These are phyloP conservation scores for Rhodomyrtus psidioides DNA, from an alignment of 441 rosid genomes.

Conservation along the genomic window DNA sequence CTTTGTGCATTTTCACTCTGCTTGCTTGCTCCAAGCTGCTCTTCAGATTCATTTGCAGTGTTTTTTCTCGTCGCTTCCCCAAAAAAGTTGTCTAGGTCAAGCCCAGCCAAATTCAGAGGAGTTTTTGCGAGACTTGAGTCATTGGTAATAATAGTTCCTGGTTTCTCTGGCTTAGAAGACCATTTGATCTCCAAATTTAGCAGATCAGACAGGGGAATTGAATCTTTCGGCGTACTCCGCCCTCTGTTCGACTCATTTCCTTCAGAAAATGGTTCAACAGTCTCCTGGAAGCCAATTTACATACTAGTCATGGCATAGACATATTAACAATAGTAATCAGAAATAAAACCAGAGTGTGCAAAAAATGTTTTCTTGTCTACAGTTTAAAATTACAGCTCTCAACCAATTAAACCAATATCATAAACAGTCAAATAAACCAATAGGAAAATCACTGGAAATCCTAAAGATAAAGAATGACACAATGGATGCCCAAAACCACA, in stretches of 20 bases:
- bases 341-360: neutral
- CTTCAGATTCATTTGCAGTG: slow-evolving; percentile 16
- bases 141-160: slow-evolving; percentile 13
- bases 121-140: slow-evolving; percentile 13
- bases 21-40: slow-evolving; percentile 10
- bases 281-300: slow-evolving; percentile 45
- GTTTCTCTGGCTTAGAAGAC: slow-evolving; percentile 33
- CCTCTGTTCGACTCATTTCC: slow-evolving; percentile 30
- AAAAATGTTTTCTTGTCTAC: neutral
- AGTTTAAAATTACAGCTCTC: neutral
- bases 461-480: neutral
- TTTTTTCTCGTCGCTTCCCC: slow-evolving; percentile 26
- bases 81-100: slow-evolving; percentile 36
- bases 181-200: slow-evolving; percentile 70
- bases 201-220: slow-evolving; percentile 42
- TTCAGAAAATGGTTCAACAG: slow-evolving; percentile 34
- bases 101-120: slow-evolving; percentile 36
- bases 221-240: slow-evolving; percentile 17
- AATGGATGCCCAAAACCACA: neutral
- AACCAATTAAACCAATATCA: neutral
- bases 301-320: neutral
- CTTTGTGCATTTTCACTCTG: slow-evolving; percentile 16
- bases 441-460: neutral
- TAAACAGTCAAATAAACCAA: neutral
- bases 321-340: neutral